Conservation (phyloP, 495 filamentous ascomycete genomes). For the Lepidopterella palustris region DNA sequence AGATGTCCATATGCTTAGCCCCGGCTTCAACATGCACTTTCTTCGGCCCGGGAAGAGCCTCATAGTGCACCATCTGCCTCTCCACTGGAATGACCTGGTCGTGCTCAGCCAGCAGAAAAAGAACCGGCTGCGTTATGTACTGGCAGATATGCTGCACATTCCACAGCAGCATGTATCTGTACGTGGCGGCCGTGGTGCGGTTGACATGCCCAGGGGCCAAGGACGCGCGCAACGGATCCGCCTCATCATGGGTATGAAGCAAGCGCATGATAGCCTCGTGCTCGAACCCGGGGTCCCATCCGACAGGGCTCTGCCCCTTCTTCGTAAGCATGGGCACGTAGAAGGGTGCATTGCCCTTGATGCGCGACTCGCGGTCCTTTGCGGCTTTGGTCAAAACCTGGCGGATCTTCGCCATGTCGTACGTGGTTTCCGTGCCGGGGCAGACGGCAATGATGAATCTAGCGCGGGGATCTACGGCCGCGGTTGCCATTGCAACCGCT, state of each 20-base stretch:
- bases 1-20: neutral
- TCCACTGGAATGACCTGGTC: neutral
- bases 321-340: slow-evolving; percentile 4
- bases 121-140: neutral
- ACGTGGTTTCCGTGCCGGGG: neutral
- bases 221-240: neutral
- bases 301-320: neutral
- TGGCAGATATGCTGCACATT: neutral
- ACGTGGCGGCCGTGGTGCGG: neutral
- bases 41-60: neutral
- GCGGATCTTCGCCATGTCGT: neutral
- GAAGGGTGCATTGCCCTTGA: neutral
- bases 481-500: neutral
- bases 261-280: neutral
- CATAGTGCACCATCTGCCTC: neutral
- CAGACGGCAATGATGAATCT: neutral
- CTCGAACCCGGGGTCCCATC: neutral
- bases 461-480: neutral
- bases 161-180: neutral
- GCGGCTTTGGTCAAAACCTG: neutral
- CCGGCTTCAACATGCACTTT: neutral
- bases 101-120: neutral
- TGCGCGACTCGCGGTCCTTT: neutral
- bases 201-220: neutral
- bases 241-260: neutral